Conservation (phyloP, 352 stramenopile species). For the Globisporangium canariense region DNA sequence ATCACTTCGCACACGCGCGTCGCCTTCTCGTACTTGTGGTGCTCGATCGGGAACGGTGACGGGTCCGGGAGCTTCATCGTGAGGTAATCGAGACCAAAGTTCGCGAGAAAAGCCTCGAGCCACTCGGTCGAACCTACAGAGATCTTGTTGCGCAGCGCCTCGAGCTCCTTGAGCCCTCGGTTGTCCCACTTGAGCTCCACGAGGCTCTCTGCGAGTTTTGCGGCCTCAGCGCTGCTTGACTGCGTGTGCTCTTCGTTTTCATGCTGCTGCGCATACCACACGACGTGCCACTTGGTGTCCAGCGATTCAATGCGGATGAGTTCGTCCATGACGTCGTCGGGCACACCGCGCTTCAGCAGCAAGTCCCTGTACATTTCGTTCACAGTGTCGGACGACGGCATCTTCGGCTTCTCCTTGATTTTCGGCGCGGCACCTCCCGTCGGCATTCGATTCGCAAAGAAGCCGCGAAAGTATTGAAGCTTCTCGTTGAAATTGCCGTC, state of each 20-base stretch:
- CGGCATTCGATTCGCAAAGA: slow-evolving; percentile 79
- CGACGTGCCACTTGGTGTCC: slow-evolving; percentile 85
- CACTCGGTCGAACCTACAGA: slow-evolving; percentile 67
- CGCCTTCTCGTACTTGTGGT: slow-evolving; percentile 76
- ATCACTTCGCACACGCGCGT: slow-evolving; percentile 75
- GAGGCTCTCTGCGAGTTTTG: slow-evolving; percentile 67
- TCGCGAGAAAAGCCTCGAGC: slow-evolving; percentile 68
- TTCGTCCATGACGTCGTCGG: slow-evolving; percentile 83
- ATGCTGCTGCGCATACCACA: slow-evolving; percentile 82
- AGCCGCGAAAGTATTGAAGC: slow-evolving; percentile 81
- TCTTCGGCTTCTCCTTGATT: slow-evolving; percentile 61
- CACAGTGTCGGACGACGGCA: slow-evolving; percentile 62
- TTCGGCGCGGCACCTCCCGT: slow-evolving; percentile 65
- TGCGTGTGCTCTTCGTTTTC: slow-evolving; percentile 69
- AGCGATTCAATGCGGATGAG: slow-evolving; percentile 78
- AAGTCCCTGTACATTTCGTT: slow-evolving; percentile 86
- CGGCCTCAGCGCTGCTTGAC: slow-evolving; percentile 51
- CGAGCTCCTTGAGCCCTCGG: slow-evolving; percentile 68
- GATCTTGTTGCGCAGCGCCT: slow-evolving; percentile 69
- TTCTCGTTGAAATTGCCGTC: slow-evolving; percentile 86
- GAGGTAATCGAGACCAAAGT: slow-evolving; percentile 80
- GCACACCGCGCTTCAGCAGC: slow-evolving; percentile 73
- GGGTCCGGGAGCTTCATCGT: slow-evolving; percentile 85
- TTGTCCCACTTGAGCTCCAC: slow-evolving; percentile 86
- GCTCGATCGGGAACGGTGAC: slow-evolving; percentile 77